These are phyloP conservation scores for Mrakia hoshinonis DNA, from an alignment of 768 basidiomycete genomes.

Conservation along the genomic window DNA sequence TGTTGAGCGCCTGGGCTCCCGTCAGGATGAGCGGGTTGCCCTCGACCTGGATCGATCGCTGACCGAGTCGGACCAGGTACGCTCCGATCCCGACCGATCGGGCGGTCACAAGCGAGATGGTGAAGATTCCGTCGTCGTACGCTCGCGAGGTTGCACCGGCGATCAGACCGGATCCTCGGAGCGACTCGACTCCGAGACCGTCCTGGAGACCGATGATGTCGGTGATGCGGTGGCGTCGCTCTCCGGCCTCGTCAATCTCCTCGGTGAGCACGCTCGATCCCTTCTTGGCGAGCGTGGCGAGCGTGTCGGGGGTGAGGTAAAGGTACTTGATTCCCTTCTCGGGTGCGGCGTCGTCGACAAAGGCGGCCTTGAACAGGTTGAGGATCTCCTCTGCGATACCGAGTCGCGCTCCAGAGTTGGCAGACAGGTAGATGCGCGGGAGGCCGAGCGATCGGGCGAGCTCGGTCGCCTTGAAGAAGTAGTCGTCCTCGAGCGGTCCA, in stretches of 20 bases:
- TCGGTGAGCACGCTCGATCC: slow-evolving; percentile 58
- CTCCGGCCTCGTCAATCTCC: slow-evolving; percentile 77
- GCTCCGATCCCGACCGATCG: slow-evolving; percentile 99
- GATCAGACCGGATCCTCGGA: slow-evolving; percentile 94
- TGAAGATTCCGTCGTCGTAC: slow-evolving; percentile 94
- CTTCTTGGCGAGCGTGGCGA: slow-evolving; percentile 29
- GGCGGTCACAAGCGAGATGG: slow-evolving; percentile 95
- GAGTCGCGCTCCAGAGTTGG: slow-evolving; percentile 95
- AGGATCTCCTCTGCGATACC: slow-evolving; percentile 90
- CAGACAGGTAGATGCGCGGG: slow-evolving; percentile 94
- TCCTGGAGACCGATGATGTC: slow-evolving; percentile 96
- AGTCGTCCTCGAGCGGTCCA: slow-evolving; percentile 88
- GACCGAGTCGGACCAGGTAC: slow-evolving; percentile 93
- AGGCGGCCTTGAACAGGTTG: slow-evolving; percentile 78
- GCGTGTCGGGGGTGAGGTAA: slow-evolving; percentile 51
- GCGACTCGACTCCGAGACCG: slow-evolving; percentile 70
- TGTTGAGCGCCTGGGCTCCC: slow-evolving; percentile 92
- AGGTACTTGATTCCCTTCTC: slow-evolving; percentile 95
- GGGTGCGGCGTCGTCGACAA: slow-evolving; percentile 69
- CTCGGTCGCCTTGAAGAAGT: slow-evolving; percentile 89
- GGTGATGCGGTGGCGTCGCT: slow-evolving; percentile 85
- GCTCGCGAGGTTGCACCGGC: slow-evolving; percentile 97
- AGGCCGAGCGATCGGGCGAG: slow-evolving; percentile 81
- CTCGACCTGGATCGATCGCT: slow-evolving; percentile 96
- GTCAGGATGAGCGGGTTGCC: slow-evolving; percentile 99